Evolutionary conservation across 352 stramenopile species (phyloP).

Genomic region (Globisporangium emineosum): DNA sequence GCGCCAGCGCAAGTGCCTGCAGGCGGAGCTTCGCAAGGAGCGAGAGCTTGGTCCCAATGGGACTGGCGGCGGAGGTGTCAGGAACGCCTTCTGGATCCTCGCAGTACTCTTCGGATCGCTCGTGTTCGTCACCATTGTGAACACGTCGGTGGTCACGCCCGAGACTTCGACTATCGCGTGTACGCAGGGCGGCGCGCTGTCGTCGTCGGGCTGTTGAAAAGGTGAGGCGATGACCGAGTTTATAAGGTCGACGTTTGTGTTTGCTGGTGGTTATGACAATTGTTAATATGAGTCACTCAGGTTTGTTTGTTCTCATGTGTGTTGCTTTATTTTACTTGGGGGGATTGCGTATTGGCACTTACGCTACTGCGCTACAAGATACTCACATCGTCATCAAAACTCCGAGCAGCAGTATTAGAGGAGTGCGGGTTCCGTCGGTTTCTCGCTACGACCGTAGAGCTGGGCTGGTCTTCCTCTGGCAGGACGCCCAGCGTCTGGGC

Average conservation of each 20-base stretch:
- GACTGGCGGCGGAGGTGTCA: too few relatives aligned
- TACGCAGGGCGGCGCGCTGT: background rate
- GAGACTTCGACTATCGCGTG: background rate
- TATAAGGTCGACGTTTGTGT: background rate
- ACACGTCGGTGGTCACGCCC: background rate
- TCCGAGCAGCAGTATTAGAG: background rate
- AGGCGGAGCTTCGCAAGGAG: conserved; percentile 11
- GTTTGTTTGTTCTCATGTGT: background rate
- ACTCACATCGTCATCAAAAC: conserved; percentile 6
- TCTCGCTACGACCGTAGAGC: background rate
- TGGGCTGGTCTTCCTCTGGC: background rate
- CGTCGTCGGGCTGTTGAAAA: background rate
- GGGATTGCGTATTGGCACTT: background rate
- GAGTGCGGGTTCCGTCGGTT: background rate
- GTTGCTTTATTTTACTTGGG: conserved; percentile 10
- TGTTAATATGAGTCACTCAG: background rate
- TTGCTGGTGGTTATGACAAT: background rate
- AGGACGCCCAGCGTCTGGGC: conserved; percentile 1
- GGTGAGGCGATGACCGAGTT: background rate
- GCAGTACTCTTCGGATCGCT: conserved; percentile 3
- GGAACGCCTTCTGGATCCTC: background rate
- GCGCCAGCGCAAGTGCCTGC: conserved; percentile 42
- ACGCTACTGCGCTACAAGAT: conserved; percentile 8
- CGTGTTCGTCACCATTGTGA: conserved; percentile 7
- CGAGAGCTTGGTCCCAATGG: background rate